These are phyloP conservation scores for Achlya hypogyna DNA, from an alignment of 352 stramenopile species.

Conservation along the genomic window DNA sequence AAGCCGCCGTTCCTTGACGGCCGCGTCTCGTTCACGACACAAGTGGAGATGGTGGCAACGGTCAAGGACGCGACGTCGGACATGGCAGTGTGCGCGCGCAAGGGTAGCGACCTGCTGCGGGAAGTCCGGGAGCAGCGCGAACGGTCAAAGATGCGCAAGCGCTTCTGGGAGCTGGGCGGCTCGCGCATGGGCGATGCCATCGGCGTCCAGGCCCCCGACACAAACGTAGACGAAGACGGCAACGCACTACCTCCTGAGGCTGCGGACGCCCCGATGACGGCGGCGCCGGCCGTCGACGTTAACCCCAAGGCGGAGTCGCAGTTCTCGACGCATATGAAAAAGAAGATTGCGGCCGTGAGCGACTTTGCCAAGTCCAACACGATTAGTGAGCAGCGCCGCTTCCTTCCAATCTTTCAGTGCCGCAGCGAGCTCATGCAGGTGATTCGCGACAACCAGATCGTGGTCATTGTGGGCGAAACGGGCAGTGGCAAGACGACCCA, in stretches of 20 bases:
- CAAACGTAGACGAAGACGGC: conserved; percentile 44
- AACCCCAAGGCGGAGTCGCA: conserved; percentile 94
- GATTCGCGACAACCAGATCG: conserved; percentile 96
- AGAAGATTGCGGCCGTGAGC: conserved; percentile 82
- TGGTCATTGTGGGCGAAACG: conserved; percentile 98
- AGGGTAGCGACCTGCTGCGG: conserved; percentile 84
- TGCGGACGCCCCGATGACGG: conserved; percentile 26
- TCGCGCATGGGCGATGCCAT: conserved; percentile 96
- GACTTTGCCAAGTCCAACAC: conserved; percentile 95
- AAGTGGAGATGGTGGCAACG: conserved; percentile 91
- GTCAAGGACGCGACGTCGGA: conserved; percentile 94
- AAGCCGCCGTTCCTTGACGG: conserved; percentile 96
- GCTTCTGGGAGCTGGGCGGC: conserved; percentile 98
- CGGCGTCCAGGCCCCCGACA: conserved; percentile 71
- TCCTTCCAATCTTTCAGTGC: conserved; percentile 93
- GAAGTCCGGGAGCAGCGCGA: conserved; percentile 72
- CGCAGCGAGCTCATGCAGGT: conserved; percentile 94
- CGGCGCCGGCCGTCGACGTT: conserved; percentile 31
- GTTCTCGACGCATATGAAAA: conserved; percentile 92
- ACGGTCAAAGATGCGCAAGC: conserved; percentile 92
- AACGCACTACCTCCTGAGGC: conserved; percentile 21
- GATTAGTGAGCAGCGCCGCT: conserved; percentile 94
- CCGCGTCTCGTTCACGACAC: conserved; percentile 90
- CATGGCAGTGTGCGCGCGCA: conserved; percentile 91
- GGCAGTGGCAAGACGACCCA: conserved; percentile 97